Conservation (phyloP, 768 basidiomycete species). For the Boletus tomentosulus region DNA sequence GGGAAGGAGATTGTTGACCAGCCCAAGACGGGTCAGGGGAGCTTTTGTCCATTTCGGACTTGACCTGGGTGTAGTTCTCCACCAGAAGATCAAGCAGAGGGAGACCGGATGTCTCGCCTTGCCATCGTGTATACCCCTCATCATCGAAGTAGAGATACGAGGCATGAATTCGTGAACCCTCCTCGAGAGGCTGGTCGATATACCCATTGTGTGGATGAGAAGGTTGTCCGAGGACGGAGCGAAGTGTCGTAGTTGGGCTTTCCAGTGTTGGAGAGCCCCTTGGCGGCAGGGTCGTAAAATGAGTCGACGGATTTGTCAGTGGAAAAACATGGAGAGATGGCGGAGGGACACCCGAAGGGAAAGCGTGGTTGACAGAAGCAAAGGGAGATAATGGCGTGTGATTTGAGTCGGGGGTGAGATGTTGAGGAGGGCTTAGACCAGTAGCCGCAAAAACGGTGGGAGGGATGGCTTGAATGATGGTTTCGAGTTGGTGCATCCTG, state of each 20-base stretch:
- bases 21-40: conserved; percentile 27
- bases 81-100: conserved; percentile 83
- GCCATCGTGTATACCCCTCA: conserved; percentile 84
- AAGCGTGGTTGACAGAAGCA: conserved; percentile 38
- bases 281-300: conserved; percentile 53
- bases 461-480: conserved; percentile 80
- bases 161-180: conserved; percentile 61
- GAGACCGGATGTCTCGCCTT: conserved; percentile 89
- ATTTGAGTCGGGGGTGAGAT: conserved; percentile 33
- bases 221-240: conserved; percentile 37
- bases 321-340: conserved; percentile 75
- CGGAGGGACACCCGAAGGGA: conserved; percentile 64
- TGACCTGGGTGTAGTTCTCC: conserved; percentile 54
- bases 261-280: conserved; percentile 43
- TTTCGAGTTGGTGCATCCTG: conserved; percentile 84
- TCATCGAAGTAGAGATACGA: conserved; percentile 87
- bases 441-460: conserved; percentile 72
- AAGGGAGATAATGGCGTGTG: conserved; percentile 34
- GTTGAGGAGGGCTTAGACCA: conserved; percentile 34
- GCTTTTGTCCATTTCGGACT: conserved; percentile 30
- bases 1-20: conserved; percentile 31
- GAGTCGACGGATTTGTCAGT: conserved; percentile 75
- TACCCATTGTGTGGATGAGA: conserved; percentile 22
- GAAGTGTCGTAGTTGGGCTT: conserved; percentile 41
- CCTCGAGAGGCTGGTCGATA: conserved; percentile 50